Conservation (phyloP, 1,284 basidiomycete species). For the Amanita bisporigera region DNA sequence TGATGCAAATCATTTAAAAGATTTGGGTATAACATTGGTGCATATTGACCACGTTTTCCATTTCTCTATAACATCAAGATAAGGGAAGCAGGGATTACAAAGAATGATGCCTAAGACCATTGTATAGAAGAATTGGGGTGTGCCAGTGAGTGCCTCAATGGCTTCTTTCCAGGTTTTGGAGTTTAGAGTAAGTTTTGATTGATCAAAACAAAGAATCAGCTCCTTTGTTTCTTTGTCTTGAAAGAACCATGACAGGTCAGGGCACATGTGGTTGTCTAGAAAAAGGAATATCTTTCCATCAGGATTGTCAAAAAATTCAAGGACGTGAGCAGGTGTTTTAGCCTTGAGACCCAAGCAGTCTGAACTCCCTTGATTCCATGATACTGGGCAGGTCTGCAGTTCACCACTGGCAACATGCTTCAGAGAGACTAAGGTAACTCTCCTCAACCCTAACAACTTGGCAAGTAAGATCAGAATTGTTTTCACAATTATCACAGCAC, state of each 20-base stretch:
- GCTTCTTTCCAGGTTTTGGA: neutral
- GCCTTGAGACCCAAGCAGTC: conserved; percentile 3
- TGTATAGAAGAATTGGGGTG: conserved; percentile 1
- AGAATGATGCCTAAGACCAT: neutral
- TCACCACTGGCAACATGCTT: neutral
- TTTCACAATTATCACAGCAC: neutral
- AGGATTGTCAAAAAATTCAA: conserved; percentile 16
- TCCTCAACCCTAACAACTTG: conserved; percentile 3
- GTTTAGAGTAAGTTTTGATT: conserved; percentile 13
- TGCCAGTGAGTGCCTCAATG: neutral
- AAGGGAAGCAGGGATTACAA: neutral
- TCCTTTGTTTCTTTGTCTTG: conserved; percentile 14
- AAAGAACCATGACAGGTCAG: neutral
- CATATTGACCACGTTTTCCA: neutral
- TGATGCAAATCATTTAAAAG: neutral
- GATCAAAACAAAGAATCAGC: conserved; percentile 16
- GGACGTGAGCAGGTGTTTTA: neutral
- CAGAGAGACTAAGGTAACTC: conserved; percentile 17
- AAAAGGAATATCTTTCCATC: conserved; percentile 19
- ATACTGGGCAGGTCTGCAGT: conserved; percentile 4
- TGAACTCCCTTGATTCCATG: conserved; percentile 14
- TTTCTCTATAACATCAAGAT: neutral
- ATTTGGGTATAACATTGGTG: neutral
- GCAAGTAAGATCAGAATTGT: neutral
- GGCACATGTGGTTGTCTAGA: neutral